These are phyloP conservation scores for Suhomyces anneliseae DNA, from an alignment of 1,139 yeast genomes.

Conservation along the genomic window DNA sequence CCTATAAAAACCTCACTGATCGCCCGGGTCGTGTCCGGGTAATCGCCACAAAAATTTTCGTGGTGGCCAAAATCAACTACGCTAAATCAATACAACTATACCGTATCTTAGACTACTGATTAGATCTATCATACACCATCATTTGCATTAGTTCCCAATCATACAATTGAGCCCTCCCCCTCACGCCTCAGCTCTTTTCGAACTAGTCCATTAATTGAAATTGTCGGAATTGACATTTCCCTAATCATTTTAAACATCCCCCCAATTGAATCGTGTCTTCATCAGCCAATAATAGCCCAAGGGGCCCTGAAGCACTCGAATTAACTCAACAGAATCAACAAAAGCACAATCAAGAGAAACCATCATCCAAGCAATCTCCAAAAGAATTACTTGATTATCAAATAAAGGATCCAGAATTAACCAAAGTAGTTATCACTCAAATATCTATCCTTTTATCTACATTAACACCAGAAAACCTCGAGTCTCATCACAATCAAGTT, in stretches of 20 bases:
- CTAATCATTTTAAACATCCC: neutral
- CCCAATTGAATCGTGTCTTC: conserved; percentile 29
- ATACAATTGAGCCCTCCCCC: neutral
- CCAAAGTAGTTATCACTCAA: conserved; percentile 52
- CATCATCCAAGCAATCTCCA: neutral
- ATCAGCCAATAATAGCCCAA: conserved; percentile 30
- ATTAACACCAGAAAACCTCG: conserved; percentile 41
- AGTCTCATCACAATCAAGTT: conserved; percentile 46
- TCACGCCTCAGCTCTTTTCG: neutral
- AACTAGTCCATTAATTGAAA: neutral
- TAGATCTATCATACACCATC: conserved; percentile 26
- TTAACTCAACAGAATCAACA: conserved; percentile 6
- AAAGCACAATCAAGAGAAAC: conserved; percentile 2
- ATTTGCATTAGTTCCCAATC: conserved; percentile 2
- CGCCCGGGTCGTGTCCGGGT: conserved; percentile 13
- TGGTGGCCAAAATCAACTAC: conserved; percentile 10
- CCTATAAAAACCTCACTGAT: too few relatives aligned
- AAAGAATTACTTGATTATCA: conserved; percentile 3
- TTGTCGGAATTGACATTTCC: conserved; percentile 2
- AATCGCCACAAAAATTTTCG: conserved; percentile 15
- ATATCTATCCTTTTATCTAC: conserved; percentile 51
- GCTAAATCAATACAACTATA: conserved; percentile 1
- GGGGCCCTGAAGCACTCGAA: conserved; percentile 25
- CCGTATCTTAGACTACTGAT: conserved; percentile 32
- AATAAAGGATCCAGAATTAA: conserved; percentile 31